Evolutionary conservation across 768 basidiomycete genomes (phyloP).

Genomic region (Calvatia gigantea): DNA sequence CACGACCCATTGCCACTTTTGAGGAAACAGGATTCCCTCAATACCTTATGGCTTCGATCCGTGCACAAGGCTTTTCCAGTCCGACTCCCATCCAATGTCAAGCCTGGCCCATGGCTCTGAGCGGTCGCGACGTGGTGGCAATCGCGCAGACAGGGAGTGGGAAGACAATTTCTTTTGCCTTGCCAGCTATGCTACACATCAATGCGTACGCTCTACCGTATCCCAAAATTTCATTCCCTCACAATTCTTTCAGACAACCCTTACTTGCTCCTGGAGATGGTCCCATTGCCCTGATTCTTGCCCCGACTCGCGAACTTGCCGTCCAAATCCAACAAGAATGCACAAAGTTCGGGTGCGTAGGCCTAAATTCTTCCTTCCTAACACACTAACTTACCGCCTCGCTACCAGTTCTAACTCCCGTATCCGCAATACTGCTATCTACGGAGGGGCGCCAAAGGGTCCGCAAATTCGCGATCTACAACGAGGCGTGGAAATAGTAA

Average conservation of each 20-base stretch:
- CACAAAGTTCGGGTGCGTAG: constrained; percentile 87
- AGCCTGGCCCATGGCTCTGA: constrained; percentile 98
- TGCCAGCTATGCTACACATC: constrained; percentile 99
- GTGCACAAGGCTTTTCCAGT: constrained; percentile 84
- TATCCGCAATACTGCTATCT: constrained; percentile 98
- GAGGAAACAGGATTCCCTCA: constrained; percentile 97
- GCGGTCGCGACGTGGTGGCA: constrained; percentile 90
- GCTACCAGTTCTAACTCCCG: constrained; percentile 73
- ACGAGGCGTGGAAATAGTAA: constrained; percentile 95
- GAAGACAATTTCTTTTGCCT: constrained; percentile 97
- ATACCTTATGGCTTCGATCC: constrained; percentile 91
- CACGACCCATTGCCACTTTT: constrained; percentile 86
- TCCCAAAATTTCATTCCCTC: constrained; percentile 13
- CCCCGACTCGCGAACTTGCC: constrained; percentile 96
- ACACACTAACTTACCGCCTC: background rate
- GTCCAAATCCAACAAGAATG: constrained; percentile 99
- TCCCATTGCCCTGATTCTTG: constrained; percentile 94
- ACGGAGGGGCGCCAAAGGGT: constrained; percentile 98
- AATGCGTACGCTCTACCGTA: constrained; percentile 71
- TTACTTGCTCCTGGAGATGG: constrained; percentile 92
- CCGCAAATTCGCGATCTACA: constrained; percentile 97
- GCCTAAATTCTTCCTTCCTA: constrained; percentile 9
- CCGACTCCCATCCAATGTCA: constrained; percentile 99
- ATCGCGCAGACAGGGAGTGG: constrained; percentile 99
- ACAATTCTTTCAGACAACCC: constrained; percentile 82